phyloP scores from a whole-genome alignment of 768 basidiomycete species.

The Phaffia tasmanica region DNA sequence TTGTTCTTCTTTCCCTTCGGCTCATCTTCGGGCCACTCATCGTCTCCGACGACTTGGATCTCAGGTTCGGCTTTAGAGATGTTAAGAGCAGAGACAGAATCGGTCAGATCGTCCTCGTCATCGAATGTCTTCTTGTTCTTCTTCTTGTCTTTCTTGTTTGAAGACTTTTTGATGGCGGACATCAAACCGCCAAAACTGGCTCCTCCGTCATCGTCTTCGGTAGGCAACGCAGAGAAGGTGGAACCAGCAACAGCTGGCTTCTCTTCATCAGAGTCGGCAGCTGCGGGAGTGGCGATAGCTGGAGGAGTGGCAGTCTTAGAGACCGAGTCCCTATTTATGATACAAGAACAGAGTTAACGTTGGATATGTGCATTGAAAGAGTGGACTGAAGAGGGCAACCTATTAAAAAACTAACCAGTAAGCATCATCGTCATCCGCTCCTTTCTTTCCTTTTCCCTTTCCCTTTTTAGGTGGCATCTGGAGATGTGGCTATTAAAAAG shows the following conservation, averaged over 20 bases:
- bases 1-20: constrained; percentile 32
- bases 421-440: constrained; percentile 54
- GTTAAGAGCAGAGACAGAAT: constrained; percentile 1
- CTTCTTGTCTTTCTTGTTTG: constrained; percentile 31
- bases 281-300: constrained; percentile 2
- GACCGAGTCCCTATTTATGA: constrained; percentile 17
- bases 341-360: constrained; percentile 39
- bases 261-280: constrained; percentile 25
- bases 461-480: constrained; percentile 59
- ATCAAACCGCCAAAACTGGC: constrained; percentile 35
- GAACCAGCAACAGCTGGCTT: constrained; percentile 25
- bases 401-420: constrained; percentile 51
- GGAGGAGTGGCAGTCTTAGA: constrained; percentile 3
- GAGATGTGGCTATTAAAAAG: no score
- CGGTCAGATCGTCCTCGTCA: constrained; percentile 14
- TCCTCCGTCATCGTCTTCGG: constrained; percentile 30
- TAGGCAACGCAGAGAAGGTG: constrained; percentile 29
- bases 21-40: constrained; percentile 25
- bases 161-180: constrained; percentile 30
- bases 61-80: constrained; percentile 9
- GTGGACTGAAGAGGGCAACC: neutral
- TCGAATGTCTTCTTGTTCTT: constrained; percentile 28
- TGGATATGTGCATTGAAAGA: constrained; percentile 23
- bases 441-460: constrained; percentile 73
- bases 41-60: constrained; percentile 17